Evolutionary conservation across 768 basidiomycete genomes (phyloP).

Genomic region (Pulveroboletus sp.): DNA sequence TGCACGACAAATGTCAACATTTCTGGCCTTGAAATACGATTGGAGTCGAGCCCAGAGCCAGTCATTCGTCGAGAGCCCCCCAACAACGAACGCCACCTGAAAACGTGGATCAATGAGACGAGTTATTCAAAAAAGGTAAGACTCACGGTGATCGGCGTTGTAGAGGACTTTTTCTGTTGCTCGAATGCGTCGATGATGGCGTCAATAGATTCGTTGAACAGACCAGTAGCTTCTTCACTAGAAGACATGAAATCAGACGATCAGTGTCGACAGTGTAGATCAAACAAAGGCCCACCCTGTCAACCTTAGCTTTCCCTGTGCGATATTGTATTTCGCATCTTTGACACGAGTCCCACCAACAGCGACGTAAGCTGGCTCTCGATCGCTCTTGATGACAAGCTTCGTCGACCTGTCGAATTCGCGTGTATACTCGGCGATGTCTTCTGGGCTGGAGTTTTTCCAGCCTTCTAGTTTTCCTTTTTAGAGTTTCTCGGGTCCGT

Average conservation of each 20-base stretch:
- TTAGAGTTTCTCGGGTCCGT: background rate
- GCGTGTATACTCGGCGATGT: background rate
- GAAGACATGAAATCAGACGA: background rate
- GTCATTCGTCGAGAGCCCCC: conserved; percentile 7
- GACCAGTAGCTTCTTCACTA: conserved; percentile 7
- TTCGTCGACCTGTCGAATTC: conserved; percentile 6
- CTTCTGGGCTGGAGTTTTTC: background rate
- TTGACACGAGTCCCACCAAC: conserved; percentile 1
- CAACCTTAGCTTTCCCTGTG: conserved; percentile 6
- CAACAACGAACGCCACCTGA: conserved; percentile 13
- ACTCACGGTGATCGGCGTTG: background rate
- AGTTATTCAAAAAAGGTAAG: background rate
- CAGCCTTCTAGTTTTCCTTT: conserved; percentile 3
- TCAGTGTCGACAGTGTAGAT: background rate
- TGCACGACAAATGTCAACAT: conserved; percentile 4
- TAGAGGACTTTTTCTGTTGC: conserved; percentile 1
- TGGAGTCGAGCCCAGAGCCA: conserved; percentile 12
- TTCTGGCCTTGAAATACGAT: conserved; percentile 4
- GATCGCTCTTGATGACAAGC: conserved; percentile 1
- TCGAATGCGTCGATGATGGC: conserved; percentile 12
- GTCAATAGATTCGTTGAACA: conserved; percentile 7
- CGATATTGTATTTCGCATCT: background rate
- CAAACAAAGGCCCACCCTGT: conserved; percentile 7
- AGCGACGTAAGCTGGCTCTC: conserved; percentile 6
- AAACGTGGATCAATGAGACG: background rate